Percentiles rank a stretch among this genome's conserved stretches.
These are phyloP conservation scores for Pelargonium nanum DNA, from an alignment of 345 rosid genomes.

Conservation along the genomic window DNA sequence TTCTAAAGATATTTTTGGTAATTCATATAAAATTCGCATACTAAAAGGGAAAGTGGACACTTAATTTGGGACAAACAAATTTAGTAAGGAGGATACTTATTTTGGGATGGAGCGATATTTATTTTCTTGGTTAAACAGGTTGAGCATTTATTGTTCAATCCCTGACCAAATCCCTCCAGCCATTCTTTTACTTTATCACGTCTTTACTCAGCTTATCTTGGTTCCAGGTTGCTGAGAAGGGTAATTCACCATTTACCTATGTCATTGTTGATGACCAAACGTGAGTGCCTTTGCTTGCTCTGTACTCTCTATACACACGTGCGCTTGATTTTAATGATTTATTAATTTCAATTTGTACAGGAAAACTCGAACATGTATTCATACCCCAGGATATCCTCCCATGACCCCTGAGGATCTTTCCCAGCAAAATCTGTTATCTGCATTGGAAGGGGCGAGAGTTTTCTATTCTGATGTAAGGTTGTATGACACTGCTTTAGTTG, in stretches of 20 bases:
- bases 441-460: conserved; percentile 47
- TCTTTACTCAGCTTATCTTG: neutral
- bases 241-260: conserved; percentile 79
- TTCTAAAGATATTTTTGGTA: no score
- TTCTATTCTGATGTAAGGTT: conserved; percentile 67
- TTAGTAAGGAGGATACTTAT: no score
- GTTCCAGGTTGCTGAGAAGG: conserved; percentile 60
- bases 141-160: neutral
- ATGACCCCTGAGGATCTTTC: conserved; percentile 54
- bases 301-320: neutral
- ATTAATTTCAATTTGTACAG: conserved; percentile 26
- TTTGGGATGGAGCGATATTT: no score
- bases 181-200: neutral
- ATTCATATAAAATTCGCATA: no score
- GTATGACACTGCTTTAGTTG: conserved; percentile 44
- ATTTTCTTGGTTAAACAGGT: neutral
- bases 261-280: conserved; percentile 66
- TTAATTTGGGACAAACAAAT: no score
- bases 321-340: neutral
- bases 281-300: conserved; percentile 32
- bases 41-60: no score
- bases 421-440: conserved; percentile 34
- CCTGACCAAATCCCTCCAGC: neutral
- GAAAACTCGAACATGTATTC: conserved; percentile 89
- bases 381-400: conserved; percentile 71